These are phyloP conservation scores for Termitomyces sp. DNA, from an alignment of 768 basidiomycete genomes.

Conservation along the genomic window DNA sequence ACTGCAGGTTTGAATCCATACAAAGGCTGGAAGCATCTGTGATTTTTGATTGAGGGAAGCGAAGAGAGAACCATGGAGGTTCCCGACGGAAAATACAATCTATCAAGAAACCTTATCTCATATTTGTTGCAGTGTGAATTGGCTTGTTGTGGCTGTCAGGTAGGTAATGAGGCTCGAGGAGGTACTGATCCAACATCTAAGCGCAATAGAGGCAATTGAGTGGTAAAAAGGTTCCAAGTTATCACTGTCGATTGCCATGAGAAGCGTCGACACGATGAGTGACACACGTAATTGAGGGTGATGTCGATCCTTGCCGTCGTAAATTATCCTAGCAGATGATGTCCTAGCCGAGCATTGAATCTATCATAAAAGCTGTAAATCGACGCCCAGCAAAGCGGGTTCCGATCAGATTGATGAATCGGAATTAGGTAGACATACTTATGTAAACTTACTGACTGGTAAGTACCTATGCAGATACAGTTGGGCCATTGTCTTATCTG, in stretches of 20 bases:
- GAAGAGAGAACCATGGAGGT: neutral
- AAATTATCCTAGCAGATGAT: neutral
- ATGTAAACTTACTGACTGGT: neutral
- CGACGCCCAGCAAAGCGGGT: neutral
- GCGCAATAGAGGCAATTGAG: neutral
- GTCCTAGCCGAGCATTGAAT: neutral
- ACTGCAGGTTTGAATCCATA: neutral
- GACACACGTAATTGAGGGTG: neutral
- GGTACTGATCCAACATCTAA: neutral
- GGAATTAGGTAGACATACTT: too few species aligned
- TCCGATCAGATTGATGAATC: neutral
- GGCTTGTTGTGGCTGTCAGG: neutral
- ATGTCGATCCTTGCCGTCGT: neutral
- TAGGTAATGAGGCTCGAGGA: neutral
- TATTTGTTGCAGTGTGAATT: neutral
- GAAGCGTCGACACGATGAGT: neutral
- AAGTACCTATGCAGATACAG: too few species aligned
- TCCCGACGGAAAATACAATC: neutral
- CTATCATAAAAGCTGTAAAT: neutral
- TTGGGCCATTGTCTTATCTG: too few species aligned
- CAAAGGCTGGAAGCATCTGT: neutral
- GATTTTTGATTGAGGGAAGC: neutral
- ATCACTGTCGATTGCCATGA: neutral
- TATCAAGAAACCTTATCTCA: neutral
- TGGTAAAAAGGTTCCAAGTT: neutral